These are phyloP conservation scores for Phaeomoniella chlamydospora DNA, from an alignment of 2,329 filamentous ascomycete species.

Conservation along the genomic window DNA sequence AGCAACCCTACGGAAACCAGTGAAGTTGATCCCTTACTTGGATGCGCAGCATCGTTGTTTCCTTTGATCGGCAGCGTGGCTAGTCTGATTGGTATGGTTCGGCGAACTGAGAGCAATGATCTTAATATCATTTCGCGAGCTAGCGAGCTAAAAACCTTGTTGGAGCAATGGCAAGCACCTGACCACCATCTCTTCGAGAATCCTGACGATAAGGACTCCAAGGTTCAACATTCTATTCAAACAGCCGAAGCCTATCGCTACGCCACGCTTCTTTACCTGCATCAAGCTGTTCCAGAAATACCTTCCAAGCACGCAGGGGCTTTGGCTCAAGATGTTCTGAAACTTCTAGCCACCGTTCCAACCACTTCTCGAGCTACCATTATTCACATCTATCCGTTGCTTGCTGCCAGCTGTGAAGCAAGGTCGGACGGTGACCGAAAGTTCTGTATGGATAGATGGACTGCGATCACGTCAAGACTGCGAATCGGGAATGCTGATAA, in stretches of 20 bases:
- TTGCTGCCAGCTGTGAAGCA: conserved; percentile 53
- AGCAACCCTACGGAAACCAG: conserved; percentile 27
- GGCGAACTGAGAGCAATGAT: conserved; percentile 39
- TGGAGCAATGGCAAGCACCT: conserved; percentile 49
- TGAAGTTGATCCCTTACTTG: conserved; percentile 57
- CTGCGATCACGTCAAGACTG: conserved; percentile 43
- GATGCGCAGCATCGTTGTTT: conserved; percentile 52
- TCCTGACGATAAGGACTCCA: conserved; percentile 49
- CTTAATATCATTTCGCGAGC: conserved; percentile 48
- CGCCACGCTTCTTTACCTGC: conserved; percentile 51
- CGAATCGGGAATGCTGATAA: conserved; percentile 55
- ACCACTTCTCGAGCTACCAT: conserved; percentile 48
- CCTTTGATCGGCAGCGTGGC: conserved; percentile 54
- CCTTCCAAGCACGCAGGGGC: conserved; percentile 42
- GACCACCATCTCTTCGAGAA: conserved; percentile 35
- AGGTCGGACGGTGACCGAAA: conserved; percentile 42
- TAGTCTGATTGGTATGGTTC: conserved; percentile 49
- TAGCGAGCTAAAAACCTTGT: conserved; percentile 43
- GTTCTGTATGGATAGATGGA: conserved; percentile 52
- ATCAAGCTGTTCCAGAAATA: conserved; percentile 55
- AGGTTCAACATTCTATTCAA: conserved; percentile 49
- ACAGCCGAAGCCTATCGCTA: conserved; percentile 54
- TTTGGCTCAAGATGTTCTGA: conserved; percentile 47
- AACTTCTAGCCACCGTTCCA: conserved; percentile 49
- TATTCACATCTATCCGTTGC: conserved; percentile 55